Evolutionary conservation across 495 filamentous ascomycete species (phyloP), one percentile per base, ranked within the genome.

Genomic region (Penicillium coprophilum): DNA sequence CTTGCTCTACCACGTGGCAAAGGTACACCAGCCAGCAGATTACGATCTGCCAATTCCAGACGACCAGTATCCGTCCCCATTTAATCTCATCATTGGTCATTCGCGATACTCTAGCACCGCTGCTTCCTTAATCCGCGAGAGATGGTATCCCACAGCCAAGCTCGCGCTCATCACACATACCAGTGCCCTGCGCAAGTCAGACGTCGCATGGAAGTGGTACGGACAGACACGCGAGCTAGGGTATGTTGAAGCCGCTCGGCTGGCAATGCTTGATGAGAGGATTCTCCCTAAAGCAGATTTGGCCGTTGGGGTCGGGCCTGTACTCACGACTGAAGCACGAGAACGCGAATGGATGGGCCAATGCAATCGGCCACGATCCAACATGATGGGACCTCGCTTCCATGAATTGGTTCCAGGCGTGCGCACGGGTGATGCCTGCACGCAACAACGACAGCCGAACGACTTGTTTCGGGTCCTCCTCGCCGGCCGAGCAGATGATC

Each of bases 91-190:
- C 23, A 46, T 46, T 21, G 43, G 43, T 13, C 43, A 46, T 15
- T 46, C 43, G 43, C 21, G 43, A 46, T 46, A 46, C 24, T 46
- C 43, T 3, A 46, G 43, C 43, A 27, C 43, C 7, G 43, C 43
- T 28, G 43, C 43, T 13, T 46, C 43, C 6, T 46, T 46, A 8
- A 46, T 46, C 13, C 43, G 43, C 15, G 43, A 46, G 43, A 46
- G 43, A 46, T 46, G 43, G 43, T 46, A 46, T 46, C 43, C 43
- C 5, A 46, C 43, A 28, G 43, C 43, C 23, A 46, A 46, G 8
- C 43, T 46, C 13, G 43, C 43, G 7, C 23, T 46, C 21, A 46
- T 46, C 43, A 46, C 43, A n/a, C 43, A 46, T n/a, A 46, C 23
- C 10, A 46, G 43, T 10, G 43, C 43, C 23, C 15, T 46, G 23